Percentiles rank a stretch among this genome's conserved stretches.
Conservation (phyloP, 148 eudicot species). For the Cornus suecica region DNA sequence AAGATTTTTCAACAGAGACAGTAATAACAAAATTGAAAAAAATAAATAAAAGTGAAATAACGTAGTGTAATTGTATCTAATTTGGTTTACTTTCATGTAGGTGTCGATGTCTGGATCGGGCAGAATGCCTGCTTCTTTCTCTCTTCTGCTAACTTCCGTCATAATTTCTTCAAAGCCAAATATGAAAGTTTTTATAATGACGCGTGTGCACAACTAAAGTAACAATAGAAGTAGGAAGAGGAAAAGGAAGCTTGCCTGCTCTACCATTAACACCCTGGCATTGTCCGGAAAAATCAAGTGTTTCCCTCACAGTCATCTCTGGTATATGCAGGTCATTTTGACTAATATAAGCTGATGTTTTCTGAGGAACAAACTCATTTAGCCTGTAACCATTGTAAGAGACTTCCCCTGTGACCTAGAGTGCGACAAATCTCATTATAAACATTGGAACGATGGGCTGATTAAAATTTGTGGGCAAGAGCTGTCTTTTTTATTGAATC, state of each 20-base stretch:
- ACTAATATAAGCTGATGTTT: conserved; percentile 76
- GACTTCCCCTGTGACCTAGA: conserved; percentile 61
- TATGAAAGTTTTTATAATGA: neutral
- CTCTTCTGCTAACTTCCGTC: conserved; percentile 62
- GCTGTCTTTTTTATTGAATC: too few relatives aligned
- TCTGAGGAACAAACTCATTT: conserved; percentile 63
- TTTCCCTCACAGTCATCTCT: conserved; percentile 82
- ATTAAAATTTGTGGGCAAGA: too few relatives aligned
- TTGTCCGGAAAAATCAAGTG: conserved; percentile 69
- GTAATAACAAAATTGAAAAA: too few relatives aligned
- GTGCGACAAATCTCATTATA: neutral
- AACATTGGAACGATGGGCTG: too few relatives aligned
- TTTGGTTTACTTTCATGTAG: conserved; percentile 65
- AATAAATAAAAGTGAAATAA: neutral
- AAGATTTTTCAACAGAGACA: neutral
- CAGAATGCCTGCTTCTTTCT: conserved; percentile 65
- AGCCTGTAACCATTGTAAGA: conserved; percentile 71
- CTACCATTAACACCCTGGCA: conserved; percentile 82
- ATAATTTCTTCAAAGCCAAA: conserved; percentile 39
- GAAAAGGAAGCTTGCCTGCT: conserved; percentile 38
- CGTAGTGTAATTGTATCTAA: neutral
- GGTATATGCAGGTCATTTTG: conserved; percentile 83
- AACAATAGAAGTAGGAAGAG: neutral
- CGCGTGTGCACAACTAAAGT: neutral
- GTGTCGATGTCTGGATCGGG: conserved; percentile 81